phyloP scores from a whole-genome alignment of 2,329 filamentous ascomycete species.

The Aspergillus quadrilineatus region DNA sequence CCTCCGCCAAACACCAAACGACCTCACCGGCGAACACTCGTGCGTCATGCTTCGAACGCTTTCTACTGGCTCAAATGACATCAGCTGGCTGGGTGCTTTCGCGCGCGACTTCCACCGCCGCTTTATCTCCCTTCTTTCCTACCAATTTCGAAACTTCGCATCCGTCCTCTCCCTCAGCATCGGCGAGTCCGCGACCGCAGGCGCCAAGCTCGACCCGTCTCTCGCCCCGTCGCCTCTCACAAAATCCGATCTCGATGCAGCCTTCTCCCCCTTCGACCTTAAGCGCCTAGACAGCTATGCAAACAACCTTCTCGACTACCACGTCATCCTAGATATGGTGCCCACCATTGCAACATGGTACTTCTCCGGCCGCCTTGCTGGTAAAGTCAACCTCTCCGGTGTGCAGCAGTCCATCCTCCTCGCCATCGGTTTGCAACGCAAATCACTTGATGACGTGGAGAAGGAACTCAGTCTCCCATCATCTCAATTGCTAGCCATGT shows the following conservation, averaged over 20 bases:
- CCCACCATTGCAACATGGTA: slow-evolving; percentile 79
- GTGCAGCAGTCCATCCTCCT: slow-evolving; percentile 84
- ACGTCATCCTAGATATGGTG: slow-evolving; percentile 91
- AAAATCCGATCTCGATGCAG: slow-evolving; percentile 72
- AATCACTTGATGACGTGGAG: slow-evolving; percentile 77
- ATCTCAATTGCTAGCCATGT: slow-evolving; percentile 89
- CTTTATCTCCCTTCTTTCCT: slow-evolving; percentile 87
- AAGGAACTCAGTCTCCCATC: slow-evolving; percentile 72
- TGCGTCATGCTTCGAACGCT: slow-evolving; percentile 94
- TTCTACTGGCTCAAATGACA: slow-evolving; percentile 59
- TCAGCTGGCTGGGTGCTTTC: slow-evolving; percentile 85
- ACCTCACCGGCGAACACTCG: slow-evolving; percentile 94
- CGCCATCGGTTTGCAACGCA: slow-evolving; percentile 87
- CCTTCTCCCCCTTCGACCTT: slow-evolving; percentile 87
- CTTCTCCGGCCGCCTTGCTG: slow-evolving; percentile 74
- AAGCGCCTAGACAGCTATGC: slow-evolving; percentile 94
- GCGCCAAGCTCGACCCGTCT: slow-evolving; percentile 65
- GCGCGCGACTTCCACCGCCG: slow-evolving; percentile 89
- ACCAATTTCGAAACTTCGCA: slow-evolving; percentile 83
- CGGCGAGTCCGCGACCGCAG: slow-evolving; percentile 76
- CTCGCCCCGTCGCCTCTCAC: slow-evolving; percentile 58
- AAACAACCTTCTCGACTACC: slow-evolving; percentile 96
- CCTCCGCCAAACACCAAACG: slow-evolving; percentile 90
- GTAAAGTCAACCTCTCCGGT: slow-evolving; percentile 69
- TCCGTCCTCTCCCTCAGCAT: slow-evolving; percentile 78